Base-by-base conservation (phyloP, 257 asterid genomes). In the Jaltomata sinuosa region DNA sequence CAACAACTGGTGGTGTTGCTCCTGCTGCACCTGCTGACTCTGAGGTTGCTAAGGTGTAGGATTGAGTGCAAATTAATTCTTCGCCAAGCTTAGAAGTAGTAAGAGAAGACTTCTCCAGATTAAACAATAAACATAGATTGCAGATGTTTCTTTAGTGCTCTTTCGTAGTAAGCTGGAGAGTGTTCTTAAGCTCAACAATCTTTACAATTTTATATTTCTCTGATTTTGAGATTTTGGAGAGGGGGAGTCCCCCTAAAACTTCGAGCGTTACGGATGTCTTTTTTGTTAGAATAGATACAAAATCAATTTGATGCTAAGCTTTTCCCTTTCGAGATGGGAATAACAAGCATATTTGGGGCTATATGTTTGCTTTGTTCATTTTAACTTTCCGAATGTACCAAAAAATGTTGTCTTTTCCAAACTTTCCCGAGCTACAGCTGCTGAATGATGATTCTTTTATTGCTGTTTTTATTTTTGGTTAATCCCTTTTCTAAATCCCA, bases 1-100 rank as follows among this genome's bases (percentile, higher is more conserved):
- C 98, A 29, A 94, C 97, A 18, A 94, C 98, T 42, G 98, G 98
- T 71, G 98, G 98, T 45, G 93, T 77, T 87, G 77, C 95, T 69
- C 94, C 89, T 68, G 55, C 92, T 81, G 87, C 88, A 59, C 89
- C 91, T 8, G 88, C 84, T 59, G 72, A 86, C 40, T 3, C 90
- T 2, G 91, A 87, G 80, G 85, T 86, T 83, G 94, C 87, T 14
- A 87, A 88, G 91, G 93, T 55, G 25, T 90, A 91, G 89, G 87
- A 79, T 71, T 61, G 80, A 72, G 57, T 85, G 86, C 68, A 61
- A 83, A 52, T 27, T 55, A 83, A 29, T 47, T 14, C 50, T 7
- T 45, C 49, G 53, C 69, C 49, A 84, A 61, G 27, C 69, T 34
- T 69, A 57, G 49, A 40, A 61, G 53, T 82, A 83, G 59, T 84